Base-by-base conservation (phyloP, 2,329 filamentous ascomycete species). In the Colletotrichum kahawae region DNA sequence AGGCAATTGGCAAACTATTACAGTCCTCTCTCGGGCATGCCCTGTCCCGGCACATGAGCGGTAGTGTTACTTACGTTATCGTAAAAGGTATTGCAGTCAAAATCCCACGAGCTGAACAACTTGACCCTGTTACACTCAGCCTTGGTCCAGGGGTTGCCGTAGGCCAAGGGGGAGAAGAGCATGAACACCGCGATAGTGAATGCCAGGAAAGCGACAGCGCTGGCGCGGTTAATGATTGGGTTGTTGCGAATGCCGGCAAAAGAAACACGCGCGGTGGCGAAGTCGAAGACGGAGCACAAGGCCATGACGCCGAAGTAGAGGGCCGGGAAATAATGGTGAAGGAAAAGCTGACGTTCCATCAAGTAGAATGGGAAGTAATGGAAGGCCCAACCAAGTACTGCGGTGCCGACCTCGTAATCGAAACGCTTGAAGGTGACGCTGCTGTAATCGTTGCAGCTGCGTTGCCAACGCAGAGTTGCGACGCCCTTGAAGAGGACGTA, bases 361-460 rank as follows among this genome's bases (percentile, higher is more conserved):
- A 99, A 91, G 88, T 93, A 99, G 88, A 99, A 99, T 13, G 97
- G 97, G 89, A 99, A 98, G 88, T 98, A 99, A 86, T 99, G 97
- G 84, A 99, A 93, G 63, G 95, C 95, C 97, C 97, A 99, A 79
- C 94, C 97, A 10, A 99, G 91, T 36, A 98, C 94, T 21, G 92
- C 95, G 68, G 93, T 95, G 76, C 97, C 97, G 75, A 98, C 92
- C 85, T 99, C 97, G 82, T 98, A 98, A 85, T 98, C 97, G 84
- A 98, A 99, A 71, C 97, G 95, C 88, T 98, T 98, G 90, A 98
- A 98, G 51, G 91, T 94, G 64, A 92, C 84, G 82, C 94, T 92
- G 75, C 90, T 87, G 84, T 99, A 98, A 85, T 99, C 97, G 79
- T 92, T 90, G 89, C 89, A 98, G 83, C 93, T 96, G 81, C 97